phyloP scores from a whole-genome alignment of 2,329 filamentous ascomycete species.

The Colletotrichum costaricense region DNA sequence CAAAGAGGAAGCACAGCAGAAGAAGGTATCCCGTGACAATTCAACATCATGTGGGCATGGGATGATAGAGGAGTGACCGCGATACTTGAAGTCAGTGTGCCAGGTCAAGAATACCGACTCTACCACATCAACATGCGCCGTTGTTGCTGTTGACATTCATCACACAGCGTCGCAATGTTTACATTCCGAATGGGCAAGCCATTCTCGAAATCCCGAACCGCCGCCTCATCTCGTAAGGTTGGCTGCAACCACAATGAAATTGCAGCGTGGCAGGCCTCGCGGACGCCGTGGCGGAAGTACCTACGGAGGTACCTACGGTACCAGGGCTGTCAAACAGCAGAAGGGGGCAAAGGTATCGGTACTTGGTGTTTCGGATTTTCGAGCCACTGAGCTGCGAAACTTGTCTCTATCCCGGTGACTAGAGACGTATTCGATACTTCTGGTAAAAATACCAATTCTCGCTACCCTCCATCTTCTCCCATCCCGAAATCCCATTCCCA shows the following conservation, averaged over 20 bases:
- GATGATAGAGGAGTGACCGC: background rate
- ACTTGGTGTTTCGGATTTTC: background rate
- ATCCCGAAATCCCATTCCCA: background rate
- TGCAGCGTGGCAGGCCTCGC: background rate
- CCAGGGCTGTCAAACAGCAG: background rate
- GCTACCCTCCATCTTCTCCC: background rate
- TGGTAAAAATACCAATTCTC: background rate
- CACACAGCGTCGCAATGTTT: slow-evolving; percentile 6
- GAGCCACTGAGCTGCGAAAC: background rate
- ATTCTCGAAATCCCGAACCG: background rate
- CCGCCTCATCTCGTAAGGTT: background rate
- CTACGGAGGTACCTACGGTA: no score
- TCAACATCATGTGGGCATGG: background rate
- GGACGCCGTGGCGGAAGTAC: background rate
- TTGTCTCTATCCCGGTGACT: background rate
- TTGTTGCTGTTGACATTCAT: background rate
- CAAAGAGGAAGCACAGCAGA: background rate
- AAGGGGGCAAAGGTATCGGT: background rate
- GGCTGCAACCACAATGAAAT: slow-evolving; percentile 1
- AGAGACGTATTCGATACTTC: background rate
- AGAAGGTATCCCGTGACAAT: background rate
- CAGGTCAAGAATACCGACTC: background rate
- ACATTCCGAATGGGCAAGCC: background rate
- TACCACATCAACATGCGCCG: background rate
- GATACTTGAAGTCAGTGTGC: background rate